phyloP scores from a whole-genome alignment of 257 asterid species.

The Perilla frutescens region DNA sequence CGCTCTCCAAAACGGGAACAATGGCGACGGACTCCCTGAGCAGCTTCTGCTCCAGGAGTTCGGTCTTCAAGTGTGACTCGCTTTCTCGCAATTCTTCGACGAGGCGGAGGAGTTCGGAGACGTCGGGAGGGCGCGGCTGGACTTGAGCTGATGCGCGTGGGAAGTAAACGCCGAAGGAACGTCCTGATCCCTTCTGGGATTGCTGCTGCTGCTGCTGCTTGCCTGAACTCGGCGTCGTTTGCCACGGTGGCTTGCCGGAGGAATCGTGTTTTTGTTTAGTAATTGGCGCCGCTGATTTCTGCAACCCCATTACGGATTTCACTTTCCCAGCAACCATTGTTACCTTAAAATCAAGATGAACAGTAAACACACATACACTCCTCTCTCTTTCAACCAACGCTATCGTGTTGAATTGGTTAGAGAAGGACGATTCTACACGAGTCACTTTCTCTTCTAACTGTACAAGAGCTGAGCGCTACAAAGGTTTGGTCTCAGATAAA shows the following conservation, averaged over 20 bases:
- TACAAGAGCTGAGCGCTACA: background rate
- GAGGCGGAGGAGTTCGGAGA: conserved; percentile 71
- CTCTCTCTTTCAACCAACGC: conserved; percentile 27
- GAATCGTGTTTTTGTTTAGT: conserved; percentile 49
- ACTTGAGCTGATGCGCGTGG: conserved; percentile 94
- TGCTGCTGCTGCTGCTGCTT: conserved; percentile 31
- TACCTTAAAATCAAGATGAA: conserved; percentile 31
- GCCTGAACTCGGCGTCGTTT: conserved; percentile 48
- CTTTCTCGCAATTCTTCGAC: conserved; percentile 81
- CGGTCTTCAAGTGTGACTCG: conserved; percentile 82
- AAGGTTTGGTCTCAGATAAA: background rate
- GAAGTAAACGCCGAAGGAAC: conserved; percentile 76
- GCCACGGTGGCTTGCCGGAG: conserved; percentile 49
- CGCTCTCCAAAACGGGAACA: conserved; percentile 76
- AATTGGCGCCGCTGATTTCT: conserved; percentile 53
- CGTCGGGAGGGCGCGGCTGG: conserved; percentile 94
- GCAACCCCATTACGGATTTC: conserved; percentile 79
- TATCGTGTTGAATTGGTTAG: conserved; percentile 35
- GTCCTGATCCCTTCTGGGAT: conserved; percentile 53
- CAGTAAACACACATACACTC: background rate
- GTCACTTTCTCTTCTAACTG: conserved; percentile 37
- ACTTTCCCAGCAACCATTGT: conserved; percentile 90
- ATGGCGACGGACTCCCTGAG: conserved; percentile 69
- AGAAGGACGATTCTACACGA: conserved; percentile 39
- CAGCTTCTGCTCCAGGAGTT: conserved; percentile 76